Percentiles rank a stretch among this genome's conserved stretches.
Evolutionary conservation across 1,284 basidiomycete species (phyloP).

Genomic region (Stereum hirsutum): DNA sequence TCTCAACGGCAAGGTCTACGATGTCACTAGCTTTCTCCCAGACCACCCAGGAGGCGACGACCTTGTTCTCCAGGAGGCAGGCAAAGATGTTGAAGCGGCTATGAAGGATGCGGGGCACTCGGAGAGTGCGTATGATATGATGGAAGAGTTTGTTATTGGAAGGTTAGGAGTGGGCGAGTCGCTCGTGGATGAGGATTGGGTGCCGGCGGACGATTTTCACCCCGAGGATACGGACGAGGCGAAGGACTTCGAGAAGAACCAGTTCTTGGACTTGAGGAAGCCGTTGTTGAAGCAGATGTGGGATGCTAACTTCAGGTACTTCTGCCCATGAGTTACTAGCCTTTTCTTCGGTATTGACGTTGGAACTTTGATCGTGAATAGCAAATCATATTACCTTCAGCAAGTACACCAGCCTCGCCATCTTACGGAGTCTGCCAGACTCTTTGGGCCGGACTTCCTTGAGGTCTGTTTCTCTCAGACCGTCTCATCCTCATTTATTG

Average conservation of each 20-base stretch:
- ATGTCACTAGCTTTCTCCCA: slow-evolving; percentile 64
- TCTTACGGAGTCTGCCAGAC: slow-evolving; percentile 74
- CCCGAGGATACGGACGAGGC: slow-evolving; percentile 79
- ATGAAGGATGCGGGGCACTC: slow-evolving; percentile 93
- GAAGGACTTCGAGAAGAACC: slow-evolving; percentile 78
- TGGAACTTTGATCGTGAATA: slow-evolving; percentile 23
- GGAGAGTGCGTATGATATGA: slow-evolving; percentile 85
- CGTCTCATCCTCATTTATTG: not conserved
- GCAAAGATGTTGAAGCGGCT: slow-evolving; percentile 71
- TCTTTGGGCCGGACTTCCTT: slow-evolving; percentile 79
- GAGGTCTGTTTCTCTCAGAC: slow-evolving; percentile 43
- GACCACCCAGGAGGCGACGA: slow-evolving; percentile 89
- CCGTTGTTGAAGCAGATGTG: slow-evolving; percentile 84
- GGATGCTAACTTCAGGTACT: slow-evolving; percentile 70
- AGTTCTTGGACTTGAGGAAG: slow-evolving; percentile 88
- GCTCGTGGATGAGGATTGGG: slow-evolving; percentile 80
- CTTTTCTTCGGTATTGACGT: too few species aligned
- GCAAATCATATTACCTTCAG: slow-evolving; percentile 92
- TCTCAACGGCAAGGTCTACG: slow-evolving; percentile 68
- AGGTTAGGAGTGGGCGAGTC: slow-evolving; percentile 69
- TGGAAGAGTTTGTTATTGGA: slow-evolving; percentile 83
- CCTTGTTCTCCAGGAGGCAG: slow-evolving; percentile 71
- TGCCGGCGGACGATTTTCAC: slow-evolving; percentile 80
- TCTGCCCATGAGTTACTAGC: slow-evolving; percentile 4
- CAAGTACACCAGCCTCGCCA: slow-evolving; percentile 98